A percentile compares a stretch with the other conserved stretches of the same genome.
phyloP scores from a whole-genome alignment of 352 stramenopile species.

The Globisporangium nodosum region DNA sequence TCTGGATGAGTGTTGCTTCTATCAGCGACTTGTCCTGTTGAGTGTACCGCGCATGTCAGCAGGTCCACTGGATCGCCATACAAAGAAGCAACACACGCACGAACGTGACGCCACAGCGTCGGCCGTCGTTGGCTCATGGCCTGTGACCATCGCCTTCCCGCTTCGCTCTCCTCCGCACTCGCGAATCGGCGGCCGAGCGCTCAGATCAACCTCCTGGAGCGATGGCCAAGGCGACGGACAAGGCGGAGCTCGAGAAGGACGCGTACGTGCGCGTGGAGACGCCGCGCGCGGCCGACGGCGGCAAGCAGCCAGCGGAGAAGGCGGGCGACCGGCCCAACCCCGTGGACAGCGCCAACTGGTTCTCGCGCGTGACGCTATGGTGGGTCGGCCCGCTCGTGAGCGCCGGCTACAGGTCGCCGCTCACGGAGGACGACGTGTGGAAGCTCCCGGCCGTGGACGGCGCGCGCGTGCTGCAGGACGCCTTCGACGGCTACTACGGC shows the following conservation, averaged over 20 bases:
- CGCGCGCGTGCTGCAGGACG: conserved; percentile 14
- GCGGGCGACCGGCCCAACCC: conserved; percentile 8
- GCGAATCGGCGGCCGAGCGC: not conserved
- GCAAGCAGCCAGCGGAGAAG: not conserved
- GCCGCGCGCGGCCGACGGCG: conserved; percentile 4
- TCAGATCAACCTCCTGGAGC: too few species aligned
- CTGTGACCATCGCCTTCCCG: not conserved
- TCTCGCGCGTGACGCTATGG: conserved; percentile 16
- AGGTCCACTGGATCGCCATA: too few species aligned
- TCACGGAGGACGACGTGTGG: conserved; percentile 31
- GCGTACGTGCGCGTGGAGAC: conserved; percentile 15
- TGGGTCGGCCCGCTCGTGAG: conserved; percentile 19
- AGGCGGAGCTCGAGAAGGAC: not conserved
- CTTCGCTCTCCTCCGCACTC: not conserved
- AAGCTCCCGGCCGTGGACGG: conserved; percentile 16
- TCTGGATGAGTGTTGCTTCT: too few species aligned
- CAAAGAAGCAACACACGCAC: too few species aligned
- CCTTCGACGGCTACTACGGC: conserved; percentile 17
- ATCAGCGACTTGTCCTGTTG: too few species aligned
- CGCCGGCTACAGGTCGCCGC: conserved; percentile 9
- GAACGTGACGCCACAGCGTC: too few species aligned
- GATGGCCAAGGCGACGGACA: not conserved
- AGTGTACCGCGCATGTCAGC: too few species aligned
- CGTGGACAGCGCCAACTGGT: conserved; percentile 15
- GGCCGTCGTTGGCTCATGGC: too few species aligned